Evolutionary conservation across 2,329 filamentous ascomycete genomes (phyloP), one percentile per base, ranked within the genome.

Genomic region (Fusarium sp.): DNA sequence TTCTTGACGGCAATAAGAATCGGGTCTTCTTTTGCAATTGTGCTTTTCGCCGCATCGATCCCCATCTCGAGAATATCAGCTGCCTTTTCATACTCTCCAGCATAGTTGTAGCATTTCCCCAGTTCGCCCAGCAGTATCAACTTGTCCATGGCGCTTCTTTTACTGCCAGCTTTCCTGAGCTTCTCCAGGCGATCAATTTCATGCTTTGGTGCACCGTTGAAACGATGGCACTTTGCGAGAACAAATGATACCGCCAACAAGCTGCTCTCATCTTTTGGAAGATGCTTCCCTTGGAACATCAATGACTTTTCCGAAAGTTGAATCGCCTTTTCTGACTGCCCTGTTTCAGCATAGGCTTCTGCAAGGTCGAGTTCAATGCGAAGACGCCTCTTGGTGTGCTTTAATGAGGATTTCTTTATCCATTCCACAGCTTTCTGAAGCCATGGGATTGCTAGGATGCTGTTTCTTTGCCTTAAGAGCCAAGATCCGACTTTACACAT

Each of bases 11-110:
- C 5, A 6, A 62, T 1, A 1, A 62, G 17, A 13, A 9, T 7
- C 3, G 13, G 24, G 4, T 22, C 31, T 5, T 57, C 31, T 1
- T n/a, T 18, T 17, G 24, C 8, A 0, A 56, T 1, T 14, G 39
- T 56, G 4, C 13, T 12, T 38, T 7, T 22, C 2, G 22, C 20
- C 0, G 12, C 28, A 1, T 26, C 4, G 0, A 57, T 8, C 15
- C n/a, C 24, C 5, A 18, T 20, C 4, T 31, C 18, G 1, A 45
- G 24, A 5, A 0, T 17, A 3, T 38, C 39, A 0, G 9, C 13
- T 10, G 49, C 49, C 33, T 62, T 56, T 0, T 18, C 13, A 1
- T 38, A 45, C 3, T 38, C 26, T 24, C 22, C 4, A 7, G 26
- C 41, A 5, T 7, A 31, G n/a, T 4, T 24, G 1, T 38, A 56